Conservation (phyloP, 1,284 basidiomycete species). For the Cutaneotrichosporon spelunceum region DNA sequence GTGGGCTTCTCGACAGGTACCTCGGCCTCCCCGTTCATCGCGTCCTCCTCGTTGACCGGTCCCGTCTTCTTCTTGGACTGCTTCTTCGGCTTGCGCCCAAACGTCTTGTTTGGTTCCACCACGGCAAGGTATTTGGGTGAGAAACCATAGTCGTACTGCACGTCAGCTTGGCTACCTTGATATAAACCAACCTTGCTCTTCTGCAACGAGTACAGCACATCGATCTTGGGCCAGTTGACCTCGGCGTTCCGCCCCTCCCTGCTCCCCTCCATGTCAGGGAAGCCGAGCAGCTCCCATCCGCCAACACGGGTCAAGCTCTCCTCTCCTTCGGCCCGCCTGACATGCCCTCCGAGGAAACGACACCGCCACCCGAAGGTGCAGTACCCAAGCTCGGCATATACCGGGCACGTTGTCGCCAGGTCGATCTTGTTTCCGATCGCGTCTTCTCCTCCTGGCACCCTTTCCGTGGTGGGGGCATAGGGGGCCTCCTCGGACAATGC, state of each 20-base stretch:
- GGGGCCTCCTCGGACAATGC: slow-evolving; percentile 56
- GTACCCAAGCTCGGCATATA: slow-evolving; percentile 68
- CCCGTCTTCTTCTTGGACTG: slow-evolving; percentile 9
- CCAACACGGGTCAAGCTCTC: slow-evolving; percentile 21
- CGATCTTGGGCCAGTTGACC: slow-evolving; percentile 66
- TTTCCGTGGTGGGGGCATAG: slow-evolving; percentile 13
- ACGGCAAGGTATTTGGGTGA: slow-evolving; percentile 66
- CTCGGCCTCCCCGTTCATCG: slow-evolving; percentile 22
- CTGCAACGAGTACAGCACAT: slow-evolving; percentile 61
- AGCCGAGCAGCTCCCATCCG: slow-evolving; percentile 50
- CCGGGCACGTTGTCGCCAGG: slow-evolving; percentile 60
- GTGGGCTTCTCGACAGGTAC: slow-evolving; percentile 26
- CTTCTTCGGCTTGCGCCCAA: slow-evolving; percentile 26
- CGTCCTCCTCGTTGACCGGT: slow-evolving; percentile 46
- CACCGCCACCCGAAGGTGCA: slow-evolving; percentile 88
- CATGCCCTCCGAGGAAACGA: slow-evolving; percentile 79
- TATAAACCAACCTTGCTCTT: slow-evolving; percentile 61
- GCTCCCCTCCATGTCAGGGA: slow-evolving; percentile 60
- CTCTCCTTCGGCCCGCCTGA: slow-evolving; percentile 34
- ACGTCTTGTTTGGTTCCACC: slow-evolving; percentile 54
- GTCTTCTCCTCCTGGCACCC: not conserved
- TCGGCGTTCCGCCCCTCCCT: slow-evolving; percentile 68
- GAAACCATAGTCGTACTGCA: slow-evolving; percentile 61
- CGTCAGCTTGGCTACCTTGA: not conserved
- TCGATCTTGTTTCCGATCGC: slow-evolving; percentile 33